Conservation (phyloP, 495 filamentous ascomycete species). For the Annulohypoxylon bovei region DNA sequence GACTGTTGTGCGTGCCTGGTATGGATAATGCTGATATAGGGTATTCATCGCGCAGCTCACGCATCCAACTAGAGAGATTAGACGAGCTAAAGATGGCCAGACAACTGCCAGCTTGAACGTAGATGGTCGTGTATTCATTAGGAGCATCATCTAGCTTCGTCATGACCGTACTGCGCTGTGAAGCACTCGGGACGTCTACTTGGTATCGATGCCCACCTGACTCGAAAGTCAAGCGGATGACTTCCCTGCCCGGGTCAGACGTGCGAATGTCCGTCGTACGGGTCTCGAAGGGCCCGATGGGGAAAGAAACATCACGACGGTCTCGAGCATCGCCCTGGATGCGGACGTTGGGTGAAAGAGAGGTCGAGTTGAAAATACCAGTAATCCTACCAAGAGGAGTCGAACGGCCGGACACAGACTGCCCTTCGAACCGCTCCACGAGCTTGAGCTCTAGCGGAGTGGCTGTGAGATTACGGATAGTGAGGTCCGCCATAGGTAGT, state of each 20-base stretch:
- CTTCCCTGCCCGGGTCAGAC: slow-evolving; percentile 50
- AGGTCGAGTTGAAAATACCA: slow-evolving; percentile 47
- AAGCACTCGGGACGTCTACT: slow-evolving; percentile 50
- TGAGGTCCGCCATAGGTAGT: slow-evolving; percentile 61
- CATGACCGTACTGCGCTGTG: slow-evolving; percentile 49
- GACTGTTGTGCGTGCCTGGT: slow-evolving; percentile 95
- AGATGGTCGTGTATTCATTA: slow-evolving; percentile 76
- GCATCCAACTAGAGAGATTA: slow-evolving; percentile 83
- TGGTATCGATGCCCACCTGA: slow-evolving; percentile 53
- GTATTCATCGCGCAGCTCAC: slow-evolving; percentile 69
- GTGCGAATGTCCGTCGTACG: slow-evolving; percentile 46
- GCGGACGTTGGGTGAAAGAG: slow-evolving; percentile 37
- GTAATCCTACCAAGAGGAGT: slow-evolving; percentile 64
- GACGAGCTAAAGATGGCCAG: slow-evolving; percentile 82
- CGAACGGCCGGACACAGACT: slow-evolving; percentile 40
- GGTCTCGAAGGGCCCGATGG: slow-evolving; percentile 52
- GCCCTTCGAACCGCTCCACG: slow-evolving; percentile 75
- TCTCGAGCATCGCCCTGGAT: slow-evolving; percentile 38
- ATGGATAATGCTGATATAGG: slow-evolving; percentile 86
- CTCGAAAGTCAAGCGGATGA: slow-evolving; percentile 57
- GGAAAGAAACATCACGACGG: slow-evolving; percentile 49
- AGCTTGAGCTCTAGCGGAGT: slow-evolving; percentile 75
- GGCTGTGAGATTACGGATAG: slow-evolving; percentile 87
- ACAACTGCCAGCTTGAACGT: slow-evolving; percentile 68
- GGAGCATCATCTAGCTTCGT: slow-evolving; percentile 42